These are phyloP conservation scores for Trichoderma lentiforme DNA, from an alignment of 2,329 filamentous ascomycete species.

Conservation along the genomic window DNA sequence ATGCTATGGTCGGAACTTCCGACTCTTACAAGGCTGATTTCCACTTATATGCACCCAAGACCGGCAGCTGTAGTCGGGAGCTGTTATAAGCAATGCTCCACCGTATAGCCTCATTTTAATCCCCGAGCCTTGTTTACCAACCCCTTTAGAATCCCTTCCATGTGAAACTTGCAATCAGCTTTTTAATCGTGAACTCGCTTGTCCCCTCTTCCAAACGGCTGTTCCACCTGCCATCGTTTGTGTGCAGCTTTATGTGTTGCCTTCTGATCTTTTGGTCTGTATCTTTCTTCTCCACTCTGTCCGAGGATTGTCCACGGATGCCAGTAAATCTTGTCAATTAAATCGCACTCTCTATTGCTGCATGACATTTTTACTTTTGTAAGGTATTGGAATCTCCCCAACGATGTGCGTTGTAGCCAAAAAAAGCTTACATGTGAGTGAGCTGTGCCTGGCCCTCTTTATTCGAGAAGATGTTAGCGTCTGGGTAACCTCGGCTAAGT, in stretches of 20 bases:
- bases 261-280: not conserved
- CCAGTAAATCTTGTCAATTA: too few relatives aligned
- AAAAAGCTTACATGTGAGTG: not conserved
- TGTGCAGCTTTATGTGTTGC: not conserved
- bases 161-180: not conserved
- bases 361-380: too few relatives aligned
- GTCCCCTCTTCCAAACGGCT: not conserved
- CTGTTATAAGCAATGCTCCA: not conserved
- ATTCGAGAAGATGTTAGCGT: not conserved
- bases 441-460: not conserved
- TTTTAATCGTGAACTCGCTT: not conserved
- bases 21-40: not conserved
- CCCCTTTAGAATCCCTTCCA: not conserved
- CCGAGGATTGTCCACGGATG: too few relatives aligned
- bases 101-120: not conserved
- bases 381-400: not conserved
- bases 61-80: not conserved
- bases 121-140: not conserved
- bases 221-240: not conserved
- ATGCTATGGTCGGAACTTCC: too few relatives aligned
- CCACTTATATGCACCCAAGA: not conserved
- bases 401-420: not conserved
- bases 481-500: slow-evolving; percentile 21
- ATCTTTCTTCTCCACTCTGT: not conserved
- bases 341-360: too few relatives aligned